Evolutionary conservation across 805 yeast species (phyloP).

Genomic region (Yarrowia sp.): DNA sequence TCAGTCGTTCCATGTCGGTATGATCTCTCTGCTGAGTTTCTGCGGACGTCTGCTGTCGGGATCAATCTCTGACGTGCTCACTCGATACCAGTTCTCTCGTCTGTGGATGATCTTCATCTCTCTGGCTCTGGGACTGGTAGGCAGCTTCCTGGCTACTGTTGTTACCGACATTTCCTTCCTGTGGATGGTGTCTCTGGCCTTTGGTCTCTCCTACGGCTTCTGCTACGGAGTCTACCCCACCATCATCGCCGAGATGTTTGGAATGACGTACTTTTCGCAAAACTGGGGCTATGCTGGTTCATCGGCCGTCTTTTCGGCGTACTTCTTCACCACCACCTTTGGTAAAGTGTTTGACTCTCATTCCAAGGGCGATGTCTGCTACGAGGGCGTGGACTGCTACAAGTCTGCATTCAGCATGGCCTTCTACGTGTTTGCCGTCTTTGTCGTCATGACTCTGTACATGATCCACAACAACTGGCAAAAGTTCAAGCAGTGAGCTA

Average conservation of each 20-base stretch:
- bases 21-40: conserved; percentile 71
- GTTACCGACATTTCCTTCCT: conserved; percentile 51
- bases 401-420: conserved; percentile 19
- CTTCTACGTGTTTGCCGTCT: conserved; percentile 13
- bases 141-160: conserved; percentile 59
- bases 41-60: conserved; percentile 71
- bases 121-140: conserved; percentile 54
- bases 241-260: conserved; percentile 72
- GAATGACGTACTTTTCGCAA: conserved; percentile 65
- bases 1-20: conserved; percentile 69
- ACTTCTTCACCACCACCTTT: conserved; percentile 64
- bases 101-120: conserved; percentile 66
- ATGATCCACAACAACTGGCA: conserved; percentile 33
- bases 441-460: conserved; percentile 1
- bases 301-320: conserved; percentile 69
- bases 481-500: conserved; percentile 6
- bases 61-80: conserved; percentile 64
- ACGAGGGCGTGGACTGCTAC: conserved; percentile 23
- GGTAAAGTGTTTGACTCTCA: conserved; percentile 65
- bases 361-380: conserved; percentile 23
- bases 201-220: conserved; percentile 76
- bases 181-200: conserved; percentile 59
- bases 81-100: conserved; percentile 57
- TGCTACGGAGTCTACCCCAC: conserved; percentile 75
- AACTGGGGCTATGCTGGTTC: conserved; percentile 76